Conservation (phyloP, 1,284 basidiomycete genomes). For the Fistulinella staudtii region DNA sequence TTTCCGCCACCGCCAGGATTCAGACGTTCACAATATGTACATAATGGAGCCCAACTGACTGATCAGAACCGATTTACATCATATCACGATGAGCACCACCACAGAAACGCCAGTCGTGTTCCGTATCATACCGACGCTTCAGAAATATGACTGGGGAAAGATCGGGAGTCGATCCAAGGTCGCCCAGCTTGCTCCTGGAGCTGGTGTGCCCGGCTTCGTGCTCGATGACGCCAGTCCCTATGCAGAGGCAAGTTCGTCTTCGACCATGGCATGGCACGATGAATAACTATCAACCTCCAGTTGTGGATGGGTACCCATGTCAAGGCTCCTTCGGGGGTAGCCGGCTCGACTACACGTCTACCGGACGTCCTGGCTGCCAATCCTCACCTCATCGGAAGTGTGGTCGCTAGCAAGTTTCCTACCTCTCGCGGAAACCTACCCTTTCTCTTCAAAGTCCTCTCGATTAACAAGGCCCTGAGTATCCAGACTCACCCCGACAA, state of each 20-base stretch:
- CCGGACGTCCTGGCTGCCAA: conserved; percentile 61
- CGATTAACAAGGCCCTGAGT: conserved; percentile 91
- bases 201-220: conserved; percentile 38
- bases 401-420: conserved; percentile 61
- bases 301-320: conserved; percentile 99
- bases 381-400: conserved; percentile 65
- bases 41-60: no score
- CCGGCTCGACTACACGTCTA: conserved; percentile 45
- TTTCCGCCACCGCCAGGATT: no score
- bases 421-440: conserved; percentile 73
- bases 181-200: conserved; percentile 39
- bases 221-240: conserved; percentile 48
- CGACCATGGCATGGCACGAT: background rate
- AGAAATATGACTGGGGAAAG: conserved; percentile 76
- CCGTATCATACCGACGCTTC: conserved; percentile 63
- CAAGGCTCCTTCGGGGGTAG: conserved; percentile 74
- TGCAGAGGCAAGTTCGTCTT: conserved; percentile 45
- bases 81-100: no score
- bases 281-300: conserved; percentile 46
- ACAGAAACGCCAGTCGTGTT: no score
- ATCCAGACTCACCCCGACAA: conserved; percentile 99
- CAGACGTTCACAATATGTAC: no score
- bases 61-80: no score
- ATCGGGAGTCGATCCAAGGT: conserved; percentile 60
- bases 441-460: conserved; percentile 92